Evolutionary conservation across 306 rosid genomes (phyloP), one percentile per base, ranked within the genome.

Genomic region (Sicyos edulis): DNA sequence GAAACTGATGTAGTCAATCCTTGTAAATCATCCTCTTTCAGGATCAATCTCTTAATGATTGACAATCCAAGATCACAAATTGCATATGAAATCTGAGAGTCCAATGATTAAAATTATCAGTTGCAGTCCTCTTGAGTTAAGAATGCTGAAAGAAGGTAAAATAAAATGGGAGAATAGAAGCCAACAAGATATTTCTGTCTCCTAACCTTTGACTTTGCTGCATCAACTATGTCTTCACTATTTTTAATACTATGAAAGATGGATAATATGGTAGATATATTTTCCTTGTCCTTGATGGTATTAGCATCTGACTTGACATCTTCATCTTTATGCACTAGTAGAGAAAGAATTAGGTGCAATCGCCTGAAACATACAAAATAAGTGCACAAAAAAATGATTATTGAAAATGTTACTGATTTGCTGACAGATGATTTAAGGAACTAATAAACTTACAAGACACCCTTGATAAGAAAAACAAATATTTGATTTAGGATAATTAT

Each of bases 61-160:
- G 95, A 85, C 76, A 91, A 76, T 54, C 96, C 99, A 70, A 95
- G 91, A 84, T 95, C 97, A 84, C 92, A 87, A 74, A 95, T 86
- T 75, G 95, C 97, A 83, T 84, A 84, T 56, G 96, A 91, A 75
- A 81, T 91, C 99, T 95, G 96, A 69, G 64, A 78, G 82, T 71
- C 47, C 76, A 17, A 73, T n/a, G 72, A 37, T 56, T 64, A 4
- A 40, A 16, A 20, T 22, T 69, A 50, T 26, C 42, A 16, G 15
- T 24, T 7, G 10, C 15, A 4, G 24, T 26, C 45, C 1, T 50
- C 56, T 67, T 22, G 15, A 6, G 24, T 19, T 62, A 62, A 62
- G 14, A 63, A 63, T 65, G 2, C 59, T 70, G 24, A 56, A 56
- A 60, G 20, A 3, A 51, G 20, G 13, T 57, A 49, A 49, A 17